Evolutionary conservation across 495 filamentous ascomycete genomes (phyloP).

Genomic region (Diplogelasinospora grovesii): DNA sequence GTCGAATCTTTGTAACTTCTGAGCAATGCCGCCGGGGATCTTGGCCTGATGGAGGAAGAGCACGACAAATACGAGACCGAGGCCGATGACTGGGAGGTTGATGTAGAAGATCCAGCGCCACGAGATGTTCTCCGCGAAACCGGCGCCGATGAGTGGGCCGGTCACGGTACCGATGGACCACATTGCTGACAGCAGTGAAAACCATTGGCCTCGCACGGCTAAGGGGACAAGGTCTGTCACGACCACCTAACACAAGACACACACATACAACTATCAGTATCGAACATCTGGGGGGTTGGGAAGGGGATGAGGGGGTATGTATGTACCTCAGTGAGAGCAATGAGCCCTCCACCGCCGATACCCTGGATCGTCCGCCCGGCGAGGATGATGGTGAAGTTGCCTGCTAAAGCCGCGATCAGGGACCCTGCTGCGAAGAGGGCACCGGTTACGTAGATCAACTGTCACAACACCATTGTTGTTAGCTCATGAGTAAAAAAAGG

Average conservation of each 20-base stretch:
- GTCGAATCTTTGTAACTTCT: constrained; percentile 49
- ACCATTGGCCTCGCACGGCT: constrained; percentile 40
- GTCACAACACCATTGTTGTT: not conserved
- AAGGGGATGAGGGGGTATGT: too few relatives aligned
- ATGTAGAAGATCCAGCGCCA: constrained; percentile 39
- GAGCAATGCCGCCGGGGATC: constrained; percentile 23
- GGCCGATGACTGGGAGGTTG: constrained; percentile 37
- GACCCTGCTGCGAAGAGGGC: constrained; percentile 53
- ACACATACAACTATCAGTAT: too few relatives aligned
- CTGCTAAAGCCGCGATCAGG: constrained; percentile 51
- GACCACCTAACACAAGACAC: constrained; percentile 21
- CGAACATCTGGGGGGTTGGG: too few relatives aligned
- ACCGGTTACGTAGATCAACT: constrained; percentile 44
- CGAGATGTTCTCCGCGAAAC: constrained; percentile 51
- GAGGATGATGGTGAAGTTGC: constrained; percentile 54
- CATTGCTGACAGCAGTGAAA: constrained; percentile 41
- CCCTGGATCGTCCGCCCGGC: constrained; percentile 63
- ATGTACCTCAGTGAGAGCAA: constrained; percentile 53
- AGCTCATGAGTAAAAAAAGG: too few relatives aligned
- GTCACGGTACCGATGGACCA: constrained; percentile 61
- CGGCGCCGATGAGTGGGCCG: constrained; percentile 64
- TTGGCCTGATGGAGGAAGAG: constrained; percentile 33
- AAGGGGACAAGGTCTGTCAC: constrained; percentile 60
- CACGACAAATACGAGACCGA: constrained; percentile 30
- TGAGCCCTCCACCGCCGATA: constrained; percentile 64